Base-by-base conservation (phyloP, 2,329 filamentous ascomycete species). In the Cordyceps cicadae region DNA sequence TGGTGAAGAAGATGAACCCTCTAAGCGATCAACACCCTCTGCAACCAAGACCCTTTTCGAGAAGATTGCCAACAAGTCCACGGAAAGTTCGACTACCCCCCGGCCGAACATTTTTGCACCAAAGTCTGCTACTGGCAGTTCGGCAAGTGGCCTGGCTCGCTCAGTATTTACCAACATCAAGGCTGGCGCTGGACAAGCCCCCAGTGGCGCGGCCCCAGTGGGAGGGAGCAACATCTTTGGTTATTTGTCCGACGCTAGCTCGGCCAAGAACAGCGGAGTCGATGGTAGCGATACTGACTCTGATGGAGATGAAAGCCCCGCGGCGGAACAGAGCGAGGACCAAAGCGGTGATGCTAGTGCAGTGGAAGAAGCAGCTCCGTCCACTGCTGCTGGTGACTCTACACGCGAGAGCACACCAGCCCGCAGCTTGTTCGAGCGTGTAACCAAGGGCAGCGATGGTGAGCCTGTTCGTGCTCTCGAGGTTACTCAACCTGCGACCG, bases 1-100 rank as follows among this genome's bases (percentile, higher is more conserved):
- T 21, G 77, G 79, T 2, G 74, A 77, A 21, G 78, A 81, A 64
- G 74, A 75, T 37, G 79, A 79, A 61, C 79, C 79, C 2, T 72
- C 70, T 62, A 85, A 85, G 41, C 56, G 70, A 65, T 79, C 79
- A 8, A 73, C 78, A 2, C 75, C 81, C 5, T 84, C 82, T 2
- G 76, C 79, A 8, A 82, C 82, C 37, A 82, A 80, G 64, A 77
- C 79, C 14, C 74, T 83, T 24, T 83, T 86, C 52, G 83, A 84
- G 65, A 81, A 78, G 67, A 80, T 84, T 63, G 77, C 81, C 59
- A 83, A 83, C 69, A 81, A 79, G 60, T 68, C 78, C 39, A 63
- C 66, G 39, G 67, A 68, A 26, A 60, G 65, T 15, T 66, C 72
- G 8, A 66, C 69, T 9, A 24, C 71, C 7, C 29, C 29, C 29